Evolutionary conservation across 495 filamentous ascomycete species (phyloP).

Genomic region (Astrothelium subdiscretum): DNA sequence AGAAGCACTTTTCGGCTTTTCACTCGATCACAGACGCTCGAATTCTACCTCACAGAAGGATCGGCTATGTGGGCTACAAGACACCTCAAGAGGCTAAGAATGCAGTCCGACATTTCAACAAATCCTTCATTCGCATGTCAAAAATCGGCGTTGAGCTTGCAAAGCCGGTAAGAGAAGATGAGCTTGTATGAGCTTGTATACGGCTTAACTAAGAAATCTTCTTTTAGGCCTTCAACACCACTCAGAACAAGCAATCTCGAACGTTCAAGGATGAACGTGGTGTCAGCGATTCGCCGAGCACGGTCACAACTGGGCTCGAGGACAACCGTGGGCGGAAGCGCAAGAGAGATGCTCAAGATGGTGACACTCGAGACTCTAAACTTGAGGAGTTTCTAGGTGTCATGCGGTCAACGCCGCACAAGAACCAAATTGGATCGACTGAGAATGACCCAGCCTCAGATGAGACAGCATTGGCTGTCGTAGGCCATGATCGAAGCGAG

Average conservation of each 20-base stretch:
- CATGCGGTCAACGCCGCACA: slow-evolving; percentile 62
- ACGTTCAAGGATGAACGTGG: neutral
- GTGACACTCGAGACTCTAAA: slow-evolving; percentile 53
- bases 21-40: slow-evolving; percentile 78
- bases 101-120: slow-evolving; percentile 91
- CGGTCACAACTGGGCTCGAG: neutral
- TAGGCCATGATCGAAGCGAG: slow-evolving; percentile 43
- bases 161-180: slow-evolving; percentile 36
- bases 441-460: neutral
- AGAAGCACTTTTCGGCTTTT: slow-evolving; percentile 71
- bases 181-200: neutral
- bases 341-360: slow-evolving; percentile 37
- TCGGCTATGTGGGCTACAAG: slow-evolving; percentile 94
- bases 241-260: neutral
- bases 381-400: slow-evolving; percentile 77
- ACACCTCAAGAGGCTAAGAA: slow-evolving; percentile 62
- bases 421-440: slow-evolving; percentile 25
- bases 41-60: slow-evolving; percentile 73
- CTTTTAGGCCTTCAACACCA: neutral
- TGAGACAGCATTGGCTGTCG: slow-evolving; percentile 11
- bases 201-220: neutral
- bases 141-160: slow-evolving; percentile 87
- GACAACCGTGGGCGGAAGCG: slow-evolving; percentile 36
- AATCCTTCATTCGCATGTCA: slow-evolving; percentile 91
- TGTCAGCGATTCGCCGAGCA: neutral